Base-by-base conservation (phyloP, 805 yeast genomes). In the Starmerella roubikii region DNA sequence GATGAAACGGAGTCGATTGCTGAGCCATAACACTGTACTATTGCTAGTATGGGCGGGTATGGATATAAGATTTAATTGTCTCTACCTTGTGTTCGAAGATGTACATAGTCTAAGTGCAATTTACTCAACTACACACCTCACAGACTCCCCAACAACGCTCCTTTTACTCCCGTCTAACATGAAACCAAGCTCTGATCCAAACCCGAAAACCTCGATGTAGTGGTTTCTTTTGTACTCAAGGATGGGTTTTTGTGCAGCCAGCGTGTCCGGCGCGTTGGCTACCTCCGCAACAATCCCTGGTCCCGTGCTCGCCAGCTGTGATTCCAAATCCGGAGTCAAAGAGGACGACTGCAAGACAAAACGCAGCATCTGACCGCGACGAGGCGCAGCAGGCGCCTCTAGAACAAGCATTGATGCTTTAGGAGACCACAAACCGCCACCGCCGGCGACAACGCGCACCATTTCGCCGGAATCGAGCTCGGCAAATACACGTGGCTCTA, bases 341-440 rank as follows among this genome's bases (percentile, higher is more conserved):
- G 15, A 29, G 13, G 35, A 22, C 16, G 35, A 29, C 19, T 53
- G 42, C 17, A 54, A 39, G 45, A 46, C 54, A 49, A 73, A 72
- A 44, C 65, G 61, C 30, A 73, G 56, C 28, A 53, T 50, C 46
- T 66, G 68, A n/a, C 76, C 76, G n/a, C 51, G 56, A 2, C 39
- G 39, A 5, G 68, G 49, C 18, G 59, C 51, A 1, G 76, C 76
- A 2, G 67, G 67, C 1, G 82, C 76, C 22, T 78, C 78, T 11
- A 78, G 53, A 1, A 74, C 85, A n/a, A 78, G 61, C 53, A 74
- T 70, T 25, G 71, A 71, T 2, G 79, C 74, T 40, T 77, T 70
- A 22, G 75, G 71, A 1, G 83, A 81, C 84, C 84, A 78, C 2
- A 77, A 75, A 2, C 83, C 78, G 2, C 85, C 85, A 1, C 84